phyloP scores from a whole-genome alignment of 352 stramenopile species.

The Pythium aristosporum region DNA sequence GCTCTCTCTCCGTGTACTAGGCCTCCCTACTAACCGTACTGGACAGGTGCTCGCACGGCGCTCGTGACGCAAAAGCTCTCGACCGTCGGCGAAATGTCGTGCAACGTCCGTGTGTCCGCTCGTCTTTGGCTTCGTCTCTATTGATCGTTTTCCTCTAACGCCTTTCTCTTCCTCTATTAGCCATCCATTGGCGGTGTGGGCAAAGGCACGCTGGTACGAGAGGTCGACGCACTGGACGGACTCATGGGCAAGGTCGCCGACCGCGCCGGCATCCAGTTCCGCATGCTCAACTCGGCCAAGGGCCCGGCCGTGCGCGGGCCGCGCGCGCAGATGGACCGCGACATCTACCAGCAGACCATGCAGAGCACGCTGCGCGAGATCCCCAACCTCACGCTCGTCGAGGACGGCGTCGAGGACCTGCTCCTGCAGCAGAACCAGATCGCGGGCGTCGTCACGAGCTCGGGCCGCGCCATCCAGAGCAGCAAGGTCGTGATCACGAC shows the following conservation, averaged over 20 bases:
- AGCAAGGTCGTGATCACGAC: conserved; percentile 95
- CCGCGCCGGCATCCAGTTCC: conserved; percentile 95
- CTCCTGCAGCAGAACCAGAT: conserved; percentile 72
- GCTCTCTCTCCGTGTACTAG: neutral
- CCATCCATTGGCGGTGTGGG: conserved; percentile 97
- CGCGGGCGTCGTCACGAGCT: conserved; percentile 61
- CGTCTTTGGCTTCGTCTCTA: neutral
- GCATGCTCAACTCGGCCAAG: conserved; percentile 96
- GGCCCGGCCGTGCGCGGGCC: conserved; percentile 87
- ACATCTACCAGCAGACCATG: conserved; percentile 97
- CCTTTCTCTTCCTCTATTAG: conserved; percentile 28
- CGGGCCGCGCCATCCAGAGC: conserved; percentile 49
- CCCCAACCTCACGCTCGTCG: conserved; percentile 91
- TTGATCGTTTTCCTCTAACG: neutral
- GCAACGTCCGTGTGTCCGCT: conserved; percentile 82
- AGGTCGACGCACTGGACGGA: conserved; percentile 98
- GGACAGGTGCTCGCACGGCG: conserved; percentile 89
- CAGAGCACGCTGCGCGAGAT: conserved; percentile 72
- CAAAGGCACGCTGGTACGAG: conserved; percentile 97
- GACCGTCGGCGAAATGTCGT: conserved; percentile 97
- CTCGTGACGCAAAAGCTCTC: conserved; percentile 95
- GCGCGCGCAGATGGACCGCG: conserved; percentile 96
- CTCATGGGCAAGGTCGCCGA: conserved; percentile 97
- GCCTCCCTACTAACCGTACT: neutral
- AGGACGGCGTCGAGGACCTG: conserved; percentile 96